A percentile compares a stretch with the other conserved stretches of the same genome.
phyloP scores from a whole-genome alignment of 2,329 filamentous ascomycete genomes.

The Pezizomycotina sp. region DNA sequence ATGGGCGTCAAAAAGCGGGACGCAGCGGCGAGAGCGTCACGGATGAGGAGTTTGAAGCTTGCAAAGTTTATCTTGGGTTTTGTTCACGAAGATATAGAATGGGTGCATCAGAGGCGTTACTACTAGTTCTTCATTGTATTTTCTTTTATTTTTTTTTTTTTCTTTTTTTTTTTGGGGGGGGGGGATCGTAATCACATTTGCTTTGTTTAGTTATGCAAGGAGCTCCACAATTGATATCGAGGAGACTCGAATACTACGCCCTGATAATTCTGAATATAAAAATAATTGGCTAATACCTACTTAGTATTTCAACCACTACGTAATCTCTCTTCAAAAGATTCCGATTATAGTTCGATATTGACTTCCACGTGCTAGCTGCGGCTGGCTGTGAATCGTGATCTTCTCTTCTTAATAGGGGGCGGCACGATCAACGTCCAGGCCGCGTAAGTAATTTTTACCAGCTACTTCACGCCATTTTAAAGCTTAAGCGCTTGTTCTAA shows the following conservation, averaged over 20 bases:
- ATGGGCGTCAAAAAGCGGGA: slow-evolving; percentile 69
- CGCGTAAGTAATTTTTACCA: slow-evolving; percentile 7
- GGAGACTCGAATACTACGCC: too few relatives aligned
- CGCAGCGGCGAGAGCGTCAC: slow-evolving; percentile 49
- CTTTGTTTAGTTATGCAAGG: too few relatives aligned
- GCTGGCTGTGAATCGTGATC: background rate
- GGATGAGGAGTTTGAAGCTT: slow-evolving; percentile 76
- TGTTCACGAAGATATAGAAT: slow-evolving; percentile 16
- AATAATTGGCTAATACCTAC: slow-evolving; percentile 1
- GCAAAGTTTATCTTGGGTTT: slow-evolving; percentile 20
- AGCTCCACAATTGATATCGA: too few relatives aligned
- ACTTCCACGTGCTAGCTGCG: background rate
- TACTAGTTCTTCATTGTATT: background rate
- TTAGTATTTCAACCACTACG: background rate
- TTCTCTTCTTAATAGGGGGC: background rate
- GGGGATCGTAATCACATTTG: background rate
- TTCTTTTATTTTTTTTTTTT: background rate
- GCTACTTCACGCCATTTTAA: background rate
- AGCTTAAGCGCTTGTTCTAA: slow-evolving; percentile 3
- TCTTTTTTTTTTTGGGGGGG: background rate
- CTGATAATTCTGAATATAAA: background rate
- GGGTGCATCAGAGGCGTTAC: background rate
- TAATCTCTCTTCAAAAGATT: slow-evolving; percentile 1
- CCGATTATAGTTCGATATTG: background rate
- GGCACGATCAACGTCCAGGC: background rate